These are phyloP conservation scores for Amauroascus niger DNA, from an alignment of 2,329 filamentous ascomycete genomes.

Conservation along the genomic window DNA sequence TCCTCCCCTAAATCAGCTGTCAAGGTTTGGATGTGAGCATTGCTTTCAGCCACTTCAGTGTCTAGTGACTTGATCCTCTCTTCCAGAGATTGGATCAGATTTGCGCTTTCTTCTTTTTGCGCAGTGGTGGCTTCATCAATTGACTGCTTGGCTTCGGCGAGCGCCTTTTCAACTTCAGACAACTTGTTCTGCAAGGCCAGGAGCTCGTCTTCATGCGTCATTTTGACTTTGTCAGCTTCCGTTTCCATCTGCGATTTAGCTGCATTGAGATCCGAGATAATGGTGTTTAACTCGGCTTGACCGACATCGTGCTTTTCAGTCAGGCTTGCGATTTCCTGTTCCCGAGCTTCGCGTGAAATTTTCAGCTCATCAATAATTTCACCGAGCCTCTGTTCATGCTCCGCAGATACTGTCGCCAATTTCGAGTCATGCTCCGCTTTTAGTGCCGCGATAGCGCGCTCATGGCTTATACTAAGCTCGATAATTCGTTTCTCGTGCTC, in stretches of 20 bases:
- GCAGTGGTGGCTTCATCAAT: constrained; percentile 14
- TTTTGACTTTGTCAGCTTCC: constrained; percentile 10
- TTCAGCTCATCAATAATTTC: constrained; percentile 16
- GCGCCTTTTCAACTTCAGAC: constrained; percentile 17
- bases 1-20: constrained; percentile 17
- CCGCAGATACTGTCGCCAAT: constrained; percentile 12
- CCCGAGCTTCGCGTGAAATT: constrained; percentile 10
- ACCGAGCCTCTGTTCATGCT: constrained; percentile 17
- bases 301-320: constrained; percentile 11
- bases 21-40: constrained; percentile 12
- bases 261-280: constrained; percentile 14
- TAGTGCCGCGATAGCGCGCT: constrained; percentile 15
- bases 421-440: constrained; percentile 17
- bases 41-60: constrained; percentile 15
- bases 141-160: constrained; percentile 17
- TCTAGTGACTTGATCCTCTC: constrained; percentile 17
- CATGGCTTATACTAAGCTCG: constrained; percentile 14
- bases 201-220: constrained; percentile 14
- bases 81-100: constrained; percentile 16
- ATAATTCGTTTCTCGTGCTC: constrained; percentile 11
- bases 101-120: constrained; percentile 15
- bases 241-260: constrained; percentile 10
- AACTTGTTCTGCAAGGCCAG: constrained; percentile 19
- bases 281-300: constrained; percentile 12
- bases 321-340: constrained; percentile 16